phyloP scores from a whole-genome alignment of 805 yeast species.

The Pichia kluyveri region DNA sequence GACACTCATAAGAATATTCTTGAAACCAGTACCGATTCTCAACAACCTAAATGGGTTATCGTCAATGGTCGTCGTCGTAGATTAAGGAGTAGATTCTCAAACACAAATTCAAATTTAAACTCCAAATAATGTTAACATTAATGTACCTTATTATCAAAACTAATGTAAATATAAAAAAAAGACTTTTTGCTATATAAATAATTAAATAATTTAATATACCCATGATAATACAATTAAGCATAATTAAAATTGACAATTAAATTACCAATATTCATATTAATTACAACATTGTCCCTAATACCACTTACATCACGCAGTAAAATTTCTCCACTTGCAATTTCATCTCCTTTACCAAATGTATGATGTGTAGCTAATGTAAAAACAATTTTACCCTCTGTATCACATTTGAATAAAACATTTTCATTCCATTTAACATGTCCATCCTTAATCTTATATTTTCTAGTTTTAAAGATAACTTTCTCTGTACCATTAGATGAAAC shows the following conservation, averaged over 20 bases:
- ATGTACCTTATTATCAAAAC: no score
- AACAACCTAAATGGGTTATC: conserved; percentile 6
- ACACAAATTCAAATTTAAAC: not conserved
- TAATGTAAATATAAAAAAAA: no score
- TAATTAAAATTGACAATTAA: conserved; percentile 35
- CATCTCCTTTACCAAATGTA: conserved; percentile 60
- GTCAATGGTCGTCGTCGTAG: conserved; percentile 12
- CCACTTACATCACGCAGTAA: conserved; percentile 42
- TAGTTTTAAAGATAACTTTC: conserved; percentile 60
- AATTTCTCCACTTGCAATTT: conserved; percentile 51
- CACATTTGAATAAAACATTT: conserved; percentile 55
- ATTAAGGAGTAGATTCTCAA: conserved; percentile 9
- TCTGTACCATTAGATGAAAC: conserved; percentile 28
- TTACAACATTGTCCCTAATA: conserved; percentile 31
- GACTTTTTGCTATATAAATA: not conserved
- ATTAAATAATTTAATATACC: not conserved
- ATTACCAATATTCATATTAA: conserved; percentile 22
- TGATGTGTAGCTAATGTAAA: conserved; percentile 61
- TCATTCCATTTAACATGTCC: conserved; percentile 53
- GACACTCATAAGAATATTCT: not conserved
- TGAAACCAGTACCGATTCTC: not conserved
- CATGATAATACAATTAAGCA: not conserved
- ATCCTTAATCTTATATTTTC: conserved; percentile 37
- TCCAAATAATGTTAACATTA: not conserved
- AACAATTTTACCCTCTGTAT: conserved; percentile 48